phyloP scores from a whole-genome alignment of 169 alveolate species.

The Theileria equi region DNA sequence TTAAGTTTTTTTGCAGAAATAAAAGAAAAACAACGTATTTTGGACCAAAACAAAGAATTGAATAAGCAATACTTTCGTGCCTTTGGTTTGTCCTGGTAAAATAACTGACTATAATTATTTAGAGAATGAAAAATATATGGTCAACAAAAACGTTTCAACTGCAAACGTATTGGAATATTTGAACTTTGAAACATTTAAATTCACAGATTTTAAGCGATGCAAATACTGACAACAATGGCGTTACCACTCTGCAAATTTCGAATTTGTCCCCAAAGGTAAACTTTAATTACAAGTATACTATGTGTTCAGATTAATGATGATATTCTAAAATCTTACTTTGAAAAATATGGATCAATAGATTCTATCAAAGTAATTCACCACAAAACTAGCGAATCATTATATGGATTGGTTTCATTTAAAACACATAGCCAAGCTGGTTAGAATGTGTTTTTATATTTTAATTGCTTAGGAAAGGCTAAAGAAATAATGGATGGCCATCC shows the following conservation, averaged over 20 bases:
- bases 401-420: constrained; percentile 26
- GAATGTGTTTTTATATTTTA: background rate
- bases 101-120: too few relatives aligned
- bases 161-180: background rate
- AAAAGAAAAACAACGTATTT: constrained; percentile 51
- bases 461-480: constrained; percentile 18
- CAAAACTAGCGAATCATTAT: background rate
- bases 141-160: too few relatives aligned
- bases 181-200: background rate
- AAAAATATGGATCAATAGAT: constrained; percentile 13
- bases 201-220: constrained; percentile 1
- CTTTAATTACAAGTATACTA: background rate
- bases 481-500: constrained; percentile 25
- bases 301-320: constrained; percentile 17
- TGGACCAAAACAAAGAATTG: constrained; percentile 29
- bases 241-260: constrained; percentile 9
- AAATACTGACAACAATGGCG: background rate
- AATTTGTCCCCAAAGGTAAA: constrained; percentile 26
- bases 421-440: constrained; percentile 12
- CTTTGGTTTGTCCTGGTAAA: background rate
- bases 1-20: constrained; percentile 20
- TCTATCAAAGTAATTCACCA: constrained; percentile 3
- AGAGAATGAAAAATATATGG: too few relatives aligned
- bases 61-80: background rate
- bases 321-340: constrained; percentile 1